Percentiles rank a stretch among this genome's conserved stretches.
phyloP scores from a whole-genome alignment of 768 basidiomycete species.

The Macrolepiota dolichaula region DNA sequence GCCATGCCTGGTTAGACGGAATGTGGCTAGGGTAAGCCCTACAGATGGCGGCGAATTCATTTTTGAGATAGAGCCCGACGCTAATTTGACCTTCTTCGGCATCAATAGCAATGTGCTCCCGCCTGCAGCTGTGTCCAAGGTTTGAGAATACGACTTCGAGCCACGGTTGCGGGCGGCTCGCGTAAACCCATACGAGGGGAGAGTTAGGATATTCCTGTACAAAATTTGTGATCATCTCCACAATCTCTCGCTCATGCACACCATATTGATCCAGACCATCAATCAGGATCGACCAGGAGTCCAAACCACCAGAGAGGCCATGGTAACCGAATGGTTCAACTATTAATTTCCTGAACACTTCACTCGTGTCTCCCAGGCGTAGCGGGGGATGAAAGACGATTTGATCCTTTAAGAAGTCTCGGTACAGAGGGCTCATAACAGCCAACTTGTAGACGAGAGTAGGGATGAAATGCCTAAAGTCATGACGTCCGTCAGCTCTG shows the following conservation, averaged over 20 bases:
- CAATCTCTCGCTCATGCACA: background rate
- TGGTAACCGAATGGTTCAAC: background rate
- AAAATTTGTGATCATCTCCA: conserved; percentile 2
- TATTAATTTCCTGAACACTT: conserved; percentile 1
- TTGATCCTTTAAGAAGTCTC: background rate
- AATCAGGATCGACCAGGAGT: background rate
- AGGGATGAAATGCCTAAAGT: background rate
- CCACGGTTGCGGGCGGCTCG: background rate
- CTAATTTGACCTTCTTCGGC: background rate
- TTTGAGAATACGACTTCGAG: background rate
- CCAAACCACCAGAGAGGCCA: background rate
- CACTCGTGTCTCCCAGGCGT: background rate
- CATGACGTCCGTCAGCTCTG: background rate
- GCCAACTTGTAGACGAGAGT: conserved; percentile 1
- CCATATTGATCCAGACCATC: conserved; percentile 6
- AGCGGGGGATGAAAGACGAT: background rate
- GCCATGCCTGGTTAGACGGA: background rate
- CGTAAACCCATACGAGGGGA: conserved; percentile 5
- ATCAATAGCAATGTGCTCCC: background rate
- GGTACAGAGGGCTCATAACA: background rate
- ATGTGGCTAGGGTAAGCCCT: background rate
- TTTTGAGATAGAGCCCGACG: conserved; percentile 2
- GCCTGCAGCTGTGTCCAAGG: background rate
- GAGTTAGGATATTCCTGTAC: background rate
- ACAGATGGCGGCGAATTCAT: background rate